Base-by-base conservation (phyloP, 495 filamentous ascomycete species). In the Aspergillus ostianus region DNA sequence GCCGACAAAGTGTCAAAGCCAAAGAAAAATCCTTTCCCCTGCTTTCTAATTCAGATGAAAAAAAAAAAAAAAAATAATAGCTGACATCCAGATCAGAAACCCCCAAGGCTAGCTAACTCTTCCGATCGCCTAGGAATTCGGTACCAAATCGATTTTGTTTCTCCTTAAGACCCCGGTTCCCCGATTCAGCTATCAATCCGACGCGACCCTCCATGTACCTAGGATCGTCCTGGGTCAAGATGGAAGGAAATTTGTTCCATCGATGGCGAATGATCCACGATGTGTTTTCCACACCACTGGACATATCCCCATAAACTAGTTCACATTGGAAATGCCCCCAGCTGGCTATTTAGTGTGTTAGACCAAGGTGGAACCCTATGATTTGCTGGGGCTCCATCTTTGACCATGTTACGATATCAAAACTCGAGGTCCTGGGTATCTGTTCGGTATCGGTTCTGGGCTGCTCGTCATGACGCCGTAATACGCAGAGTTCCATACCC, bases 401-500 rank as follows among this genome's bases (percentile, higher is more conserved):
- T 36, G 32, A 12, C 12, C 9, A 36, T n/a, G n/a, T n/a, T 41
- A 41, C 36, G 13, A 41, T 41, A 41, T 41, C 36, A 15, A 41
- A 41, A 41, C 36, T 41, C 36, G 36, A 41, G 15, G 36, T 13
- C 10, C 10, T 41, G 36, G 29, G 36, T 41, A 41, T 15, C 36
- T 4, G 12, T 13, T 15, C 36, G 36, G 36, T 41, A 41, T 12
- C 12, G 36, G 36, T 2, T 41, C 4, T 17, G 12, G 29, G 36
- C 12, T 41, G 36, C 36, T 41, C 47, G 47, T 49, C 6, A 49
- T 49, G 47, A 49, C 47, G 19, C 8, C 47, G 47, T 49, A 49
- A 9, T 49, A 49, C 21, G 8, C 17, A 53, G 51, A 32, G 54
- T 53, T 46, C 51, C 15, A 55, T 55, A 47, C 47, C 21, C 47